Evolutionary conservation across 352 stramenopile species (phyloP).

Genomic region (Pythium apleroticum): DNA sequence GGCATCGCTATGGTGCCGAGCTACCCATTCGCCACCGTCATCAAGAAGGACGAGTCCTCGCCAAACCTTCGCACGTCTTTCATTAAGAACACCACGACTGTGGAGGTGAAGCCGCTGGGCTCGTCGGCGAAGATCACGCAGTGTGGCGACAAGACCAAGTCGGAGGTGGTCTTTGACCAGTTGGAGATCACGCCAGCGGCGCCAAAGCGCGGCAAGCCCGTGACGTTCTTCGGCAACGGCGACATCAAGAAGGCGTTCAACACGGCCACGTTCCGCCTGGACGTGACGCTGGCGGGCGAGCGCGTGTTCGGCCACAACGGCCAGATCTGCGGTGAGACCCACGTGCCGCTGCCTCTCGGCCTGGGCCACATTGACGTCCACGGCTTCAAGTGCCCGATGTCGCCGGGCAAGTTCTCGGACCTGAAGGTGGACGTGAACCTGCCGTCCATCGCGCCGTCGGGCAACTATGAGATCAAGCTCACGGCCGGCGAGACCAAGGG

Average conservation of each 20-base stretch:
- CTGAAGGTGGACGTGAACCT: slow-evolving; percentile 83
- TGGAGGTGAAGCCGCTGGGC: slow-evolving; percentile 39
- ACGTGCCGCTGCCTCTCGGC: slow-evolving; percentile 77
- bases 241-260: slow-evolving; percentile 67
- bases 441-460: slow-evolving; percentile 70
- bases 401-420: slow-evolving; percentile 59
- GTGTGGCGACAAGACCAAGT: slow-evolving; percentile 67
- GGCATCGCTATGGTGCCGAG: slow-evolving; percentile 75
- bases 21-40: slow-evolving; percentile 59
- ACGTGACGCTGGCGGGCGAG: slow-evolving; percentile 68
- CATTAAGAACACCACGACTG: slow-evolving; percentile 23
- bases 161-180: slow-evolving; percentile 66
- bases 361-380: slow-evolving; percentile 86
- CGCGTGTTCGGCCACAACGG: slow-evolving; percentile 74
- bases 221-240: slow-evolving; percentile 70
- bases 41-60: slow-evolving; percentile 29
- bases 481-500: slow-evolving; percentile 46
- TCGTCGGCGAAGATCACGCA: slow-evolving; percentile 80
- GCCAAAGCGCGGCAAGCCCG: slow-evolving; percentile 74
- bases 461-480: slow-evolving; percentile 84
- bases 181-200: slow-evolving; percentile 60
- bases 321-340: slow-evolving; percentile 74
- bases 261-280: slow-evolving; percentile 65
- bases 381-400: slow-evolving; percentile 73
- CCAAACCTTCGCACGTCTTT: slow-evolving; percentile 3